A percentile compares a stretch with the other conserved stretches of the same genome.
These are phyloP conservation scores for Buddleja alternifolia DNA, from an alignment of 257 asterid genomes.

Conservation along the genomic window DNA sequence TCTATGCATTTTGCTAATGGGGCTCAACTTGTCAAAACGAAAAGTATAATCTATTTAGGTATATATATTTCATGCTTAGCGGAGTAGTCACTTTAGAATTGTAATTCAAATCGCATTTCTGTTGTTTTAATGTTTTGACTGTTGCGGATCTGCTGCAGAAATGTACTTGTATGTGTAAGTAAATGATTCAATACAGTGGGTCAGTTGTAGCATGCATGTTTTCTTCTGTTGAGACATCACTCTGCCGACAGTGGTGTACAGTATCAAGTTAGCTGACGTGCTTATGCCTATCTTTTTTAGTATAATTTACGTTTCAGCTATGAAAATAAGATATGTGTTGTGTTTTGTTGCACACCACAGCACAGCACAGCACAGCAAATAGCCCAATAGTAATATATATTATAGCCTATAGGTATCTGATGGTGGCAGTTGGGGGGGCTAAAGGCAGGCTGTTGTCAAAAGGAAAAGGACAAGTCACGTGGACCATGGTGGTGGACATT, in stretches of 20 bases:
- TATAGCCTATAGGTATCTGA: too few relatives aligned
- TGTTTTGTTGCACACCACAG: too few relatives aligned
- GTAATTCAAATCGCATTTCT: conserved; percentile 9
- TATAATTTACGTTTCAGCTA: too few relatives aligned
- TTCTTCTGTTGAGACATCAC: too few relatives aligned
- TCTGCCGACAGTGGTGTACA: too few relatives aligned
- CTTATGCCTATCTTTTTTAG: too few relatives aligned
- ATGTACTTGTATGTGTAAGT: conserved; percentile 29
- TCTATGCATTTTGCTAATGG: neutral
- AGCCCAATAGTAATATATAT: too few relatives aligned
- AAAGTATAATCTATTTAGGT: conserved; percentile 25
- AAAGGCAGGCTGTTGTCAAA: conserved; percentile 24
- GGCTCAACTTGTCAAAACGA: conserved; percentile 7
- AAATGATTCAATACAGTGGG: conserved; percentile 37
- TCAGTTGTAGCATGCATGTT: too few relatives aligned
- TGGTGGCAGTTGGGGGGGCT: neutral
- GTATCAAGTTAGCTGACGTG: too few relatives aligned
- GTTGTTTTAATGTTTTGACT: conserved; percentile 11
- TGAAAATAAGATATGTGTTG: too few relatives aligned
- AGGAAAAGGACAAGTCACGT: neutral
- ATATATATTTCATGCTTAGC: conserved; percentile 16
- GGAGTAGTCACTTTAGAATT: conserved; percentile 22
- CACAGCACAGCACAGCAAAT: too few relatives aligned
- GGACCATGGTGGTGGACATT: too few relatives aligned
- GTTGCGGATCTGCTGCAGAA: conserved; percentile 23